A percentile compares a stretch with the other conserved stretches of the same genome.
phyloP scores from a whole-genome alignment of 129 eudicot genomes.

The Calendula officinalis region DNA sequence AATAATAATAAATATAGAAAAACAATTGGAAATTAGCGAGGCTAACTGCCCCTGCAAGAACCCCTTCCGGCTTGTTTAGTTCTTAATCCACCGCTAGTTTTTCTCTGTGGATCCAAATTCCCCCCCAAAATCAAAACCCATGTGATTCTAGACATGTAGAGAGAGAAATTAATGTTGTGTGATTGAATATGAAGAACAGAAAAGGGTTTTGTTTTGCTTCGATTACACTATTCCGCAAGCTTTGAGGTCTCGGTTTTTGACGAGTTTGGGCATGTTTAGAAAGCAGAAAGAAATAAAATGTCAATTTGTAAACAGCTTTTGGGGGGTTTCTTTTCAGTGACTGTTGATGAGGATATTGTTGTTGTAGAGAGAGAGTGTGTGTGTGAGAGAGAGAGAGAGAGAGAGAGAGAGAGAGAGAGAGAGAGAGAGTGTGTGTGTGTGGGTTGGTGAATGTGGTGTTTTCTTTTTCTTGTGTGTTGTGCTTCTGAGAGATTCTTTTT shows the following conservation, averaged over 20 bases:
- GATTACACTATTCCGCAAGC: conserved; percentile 68
- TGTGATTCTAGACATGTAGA: conserved; percentile 43
- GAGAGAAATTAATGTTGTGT: neutral
- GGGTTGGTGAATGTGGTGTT: conserved; percentile 17
- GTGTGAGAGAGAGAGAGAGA: neutral
- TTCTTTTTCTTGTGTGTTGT: conserved; percentile 17
- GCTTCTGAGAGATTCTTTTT: conserved; percentile 19
- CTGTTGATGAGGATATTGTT: conserved; percentile 2
- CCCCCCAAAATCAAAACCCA: conserved; percentile 45
- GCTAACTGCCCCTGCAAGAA: conserved; percentile 93
- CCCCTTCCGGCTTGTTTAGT: conserved; percentile 94
- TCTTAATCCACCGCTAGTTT: conserved; percentile 80
- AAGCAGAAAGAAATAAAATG: conserved; percentile 24
- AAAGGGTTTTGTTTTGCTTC: neutral
- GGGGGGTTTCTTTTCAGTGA: conserved; percentile 15
- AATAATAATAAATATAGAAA: neutral
- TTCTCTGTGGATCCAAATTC: conserved; percentile 79
- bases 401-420: neutral
- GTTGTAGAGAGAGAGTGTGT: neutral
- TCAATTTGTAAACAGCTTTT: conserved; percentile 29
- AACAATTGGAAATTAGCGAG: neutral
- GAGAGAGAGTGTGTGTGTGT: neutral
- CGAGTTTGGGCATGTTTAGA: conserved; percentile 17
- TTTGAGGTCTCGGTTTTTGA: conserved; percentile 48
- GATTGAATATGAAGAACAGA: conserved; percentile 20